Evolutionary conservation across 352 stramenopile species (phyloP), one percentile per base, ranked within the genome.

Genomic region (Sclerospora graminicola): DNA sequence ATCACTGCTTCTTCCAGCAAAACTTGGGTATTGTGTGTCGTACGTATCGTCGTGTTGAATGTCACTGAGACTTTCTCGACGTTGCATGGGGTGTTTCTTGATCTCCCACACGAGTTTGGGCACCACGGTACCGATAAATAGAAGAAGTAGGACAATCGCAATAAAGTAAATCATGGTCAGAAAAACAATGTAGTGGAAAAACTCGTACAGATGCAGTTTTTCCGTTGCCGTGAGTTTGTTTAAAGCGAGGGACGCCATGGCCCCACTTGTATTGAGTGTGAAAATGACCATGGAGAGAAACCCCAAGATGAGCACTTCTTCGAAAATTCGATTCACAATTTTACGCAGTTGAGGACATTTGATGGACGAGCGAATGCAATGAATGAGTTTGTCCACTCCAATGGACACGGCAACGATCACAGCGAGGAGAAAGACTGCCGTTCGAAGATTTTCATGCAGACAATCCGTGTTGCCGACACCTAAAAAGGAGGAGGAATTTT

Each of bases 121-220:
- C 28, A 84, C 76, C 35, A 93, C 81, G 0, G 81, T 93, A 35
- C 78, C 81, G 31, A 89, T 72, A 44, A 92, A 84, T 7, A 92
- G 57, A 29, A 92, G 63, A 21, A 88, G 61, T 18, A 92, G 41
- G 50, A 92, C 75, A 48, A 92, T 89, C n/a, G 76, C 13, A 35
- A 92, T 89, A 46, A 87, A 92, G 71, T 89, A 92, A 41, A 92
- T 86, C 66, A 89, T 89, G 5, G 78, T 89, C 14, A 93, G 62
- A 47, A 93, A 93, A 32, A 93, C 76, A 21, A 93, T 72, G 43
- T 93, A 93, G 67, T 93, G 81, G 65, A 93, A 93, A 42, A 93
- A 90, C 54, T 93, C 81, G 61, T 88, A 86, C 41, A 93, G 85
- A 48, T 90, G 81, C 10, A 93, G 75, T 41, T 84, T 70, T 41